Evolutionary conservation across 2,329 filamentous ascomycete species (phyloP), one percentile per base, ranked within the genome.

Genomic region (Neofusicoccum umdonicola): DNA sequence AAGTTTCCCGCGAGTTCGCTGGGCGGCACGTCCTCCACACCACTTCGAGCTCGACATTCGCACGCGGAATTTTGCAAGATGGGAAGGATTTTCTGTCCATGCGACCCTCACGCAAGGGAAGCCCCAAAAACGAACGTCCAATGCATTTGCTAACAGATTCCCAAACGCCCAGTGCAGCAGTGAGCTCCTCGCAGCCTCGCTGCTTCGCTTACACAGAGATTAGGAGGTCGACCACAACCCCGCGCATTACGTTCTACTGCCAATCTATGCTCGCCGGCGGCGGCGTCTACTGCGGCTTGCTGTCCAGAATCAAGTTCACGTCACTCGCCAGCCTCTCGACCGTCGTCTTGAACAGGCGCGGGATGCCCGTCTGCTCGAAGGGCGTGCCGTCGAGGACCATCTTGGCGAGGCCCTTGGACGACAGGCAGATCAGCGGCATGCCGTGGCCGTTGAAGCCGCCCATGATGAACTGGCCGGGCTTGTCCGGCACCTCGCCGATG

Each of bases 381-480:
- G 66, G 52, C 0, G 51, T 42, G 2, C 68, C 72, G 1, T 74
- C 66, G 4, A 70, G 35, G 0, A 82, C 66, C 80, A 84, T 82
- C 27, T 71, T 66, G 1, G 75, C 78, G 8, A 83, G 48, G 0
- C 75, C 80, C 66, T 79, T 78, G 6, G 76, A 76, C 4, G 75
- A 70, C 0, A 81, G 71, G 19, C 79, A 79, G 17, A 83, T 77
- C 27, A 80, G 69, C 0, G 81, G 77, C 82, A 85, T 85, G 0
- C 83, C 83, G 63, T 84, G 82, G 0, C 83, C 83, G 35, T 78
- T 80, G 66, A 84, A 85, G 0, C 83, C 83, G 0, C 79, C 81
- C 22, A 81, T 70, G n/a, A 85, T 73, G 52, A 77, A 81, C 66
- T 81, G 77, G 5, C 74, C 76, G 2, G 72, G 63, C 52, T 74